These are phyloP conservation scores for Lichtheimia ornata DNA, from an alignment of 371 early-diverging fungal species.

Conservation along the genomic window DNA sequence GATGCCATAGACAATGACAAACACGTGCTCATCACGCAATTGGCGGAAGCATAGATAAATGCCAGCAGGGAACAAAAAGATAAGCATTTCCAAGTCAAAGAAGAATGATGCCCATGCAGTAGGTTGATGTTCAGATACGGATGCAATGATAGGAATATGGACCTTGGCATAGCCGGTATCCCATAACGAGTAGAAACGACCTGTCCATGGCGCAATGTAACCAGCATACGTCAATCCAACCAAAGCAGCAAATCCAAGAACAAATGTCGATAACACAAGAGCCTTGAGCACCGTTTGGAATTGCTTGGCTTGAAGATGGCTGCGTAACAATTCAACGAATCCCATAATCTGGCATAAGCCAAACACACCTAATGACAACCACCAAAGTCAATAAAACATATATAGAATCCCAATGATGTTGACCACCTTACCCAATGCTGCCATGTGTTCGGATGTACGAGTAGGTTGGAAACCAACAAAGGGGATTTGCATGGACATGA, in stretches of 20 bases:
- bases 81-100: conserved; percentile 94
- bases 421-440: conserved; percentile 75
- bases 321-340: conserved; percentile 81
- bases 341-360: conserved; percentile 92
- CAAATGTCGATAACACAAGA: conserved; percentile 63
- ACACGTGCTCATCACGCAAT: conserved; percentile 94
- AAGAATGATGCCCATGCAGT: conserved; percentile 99
- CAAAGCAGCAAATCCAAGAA: conserved; percentile 50
- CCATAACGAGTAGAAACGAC: conserved; percentile 98
- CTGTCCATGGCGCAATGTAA: conserved; percentile 97
- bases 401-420: not conserved
- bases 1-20: conserved; percentile 92
- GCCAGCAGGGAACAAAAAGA: conserved; percentile 96
- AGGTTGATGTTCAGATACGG: conserved; percentile 99
- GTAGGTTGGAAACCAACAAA: conserved; percentile 99
- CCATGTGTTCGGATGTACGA: conserved; percentile 98
- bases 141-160: conserved; percentile 98
- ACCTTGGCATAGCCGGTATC: conserved; percentile 98
- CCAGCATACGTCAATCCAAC: conserved; percentile 77
- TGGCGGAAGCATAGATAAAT: conserved; percentile 94
- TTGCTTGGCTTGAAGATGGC: conserved; percentile 80
- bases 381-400: not conserved
- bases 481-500: conserved; percentile 97
- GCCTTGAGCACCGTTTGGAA: conserved; percentile 78
- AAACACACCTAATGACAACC: conserved; percentile 68